These are phyloP conservation scores for Seiridium unicorne DNA, from an alignment of 2,329 filamentous ascomycete genomes.

Conservation along the genomic window DNA sequence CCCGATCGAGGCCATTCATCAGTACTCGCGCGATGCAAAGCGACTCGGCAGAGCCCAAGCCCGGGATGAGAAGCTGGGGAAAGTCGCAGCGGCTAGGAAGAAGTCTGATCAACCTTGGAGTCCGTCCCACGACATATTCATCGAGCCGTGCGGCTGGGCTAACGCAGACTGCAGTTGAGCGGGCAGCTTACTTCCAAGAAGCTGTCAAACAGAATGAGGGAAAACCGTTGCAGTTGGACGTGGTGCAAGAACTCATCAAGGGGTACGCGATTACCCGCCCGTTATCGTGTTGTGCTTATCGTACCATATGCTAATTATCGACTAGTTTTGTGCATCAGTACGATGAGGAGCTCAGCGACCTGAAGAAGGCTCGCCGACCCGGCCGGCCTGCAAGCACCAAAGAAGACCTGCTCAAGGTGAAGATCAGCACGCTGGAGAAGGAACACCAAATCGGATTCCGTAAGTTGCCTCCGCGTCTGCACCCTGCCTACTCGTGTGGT, in stretches of 20 bases:
- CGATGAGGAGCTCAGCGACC: slow-evolving; percentile 65
- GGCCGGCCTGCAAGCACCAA: slow-evolving; percentile 76
- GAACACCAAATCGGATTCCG: slow-evolving; percentile 85
- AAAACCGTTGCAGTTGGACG: slow-evolving; percentile 49
- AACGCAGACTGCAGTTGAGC: slow-evolving; percentile 49
- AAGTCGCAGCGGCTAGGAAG: slow-evolving; percentile 65
- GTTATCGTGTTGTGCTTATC: not conserved
- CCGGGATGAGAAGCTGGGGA: slow-evolving; percentile 79
- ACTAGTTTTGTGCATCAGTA: slow-evolving; percentile 63
- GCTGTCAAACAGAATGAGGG: slow-evolving; percentile 52
- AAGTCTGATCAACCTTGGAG: slow-evolving; percentile 74
- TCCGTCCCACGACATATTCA: slow-evolving; percentile 36
- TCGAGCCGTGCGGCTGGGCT: not conserved
- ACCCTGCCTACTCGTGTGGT: not conserved
- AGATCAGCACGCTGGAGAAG: slow-evolving; percentile 67
- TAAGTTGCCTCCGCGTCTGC: slow-evolving; percentile 35
- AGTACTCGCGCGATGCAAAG: slow-evolving; percentile 83
- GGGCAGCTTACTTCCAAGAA: slow-evolving; percentile 71
- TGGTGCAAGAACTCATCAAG: slow-evolving; percentile 61
- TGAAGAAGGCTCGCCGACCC: slow-evolving; percentile 70
- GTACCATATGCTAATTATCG: slow-evolving; percentile 20
- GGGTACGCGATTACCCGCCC: slow-evolving; percentile 39
- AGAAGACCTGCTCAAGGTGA: slow-evolving; percentile 75
- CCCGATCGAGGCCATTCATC: slow-evolving; percentile 73
- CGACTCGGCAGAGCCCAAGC: slow-evolving; percentile 75